These are phyloP conservation scores for Aureobasidium melanogenum DNA, from an alignment of 2,329 filamentous ascomycete genomes.

Conservation along the genomic window DNA sequence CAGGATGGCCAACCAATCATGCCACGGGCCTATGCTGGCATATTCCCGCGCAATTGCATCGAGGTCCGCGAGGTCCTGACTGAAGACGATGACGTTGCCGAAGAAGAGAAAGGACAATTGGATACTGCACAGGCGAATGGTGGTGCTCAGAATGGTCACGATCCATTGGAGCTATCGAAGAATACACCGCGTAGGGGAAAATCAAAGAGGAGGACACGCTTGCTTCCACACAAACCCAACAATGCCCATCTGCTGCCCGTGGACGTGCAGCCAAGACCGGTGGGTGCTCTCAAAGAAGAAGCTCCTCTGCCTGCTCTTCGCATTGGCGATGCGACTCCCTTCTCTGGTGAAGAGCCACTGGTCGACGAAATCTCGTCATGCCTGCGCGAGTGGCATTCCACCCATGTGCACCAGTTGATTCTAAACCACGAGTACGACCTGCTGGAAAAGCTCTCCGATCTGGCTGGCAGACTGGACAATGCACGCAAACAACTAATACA, in stretches of 20 bases:
- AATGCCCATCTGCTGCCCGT: constrained; percentile 5
- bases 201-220: background rate
- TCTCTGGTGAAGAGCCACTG: constrained; percentile 76
- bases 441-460: constrained; percentile 69
- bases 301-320: constrained; percentile 96
- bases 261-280: constrained; percentile 44
- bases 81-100: constrained; percentile 38
- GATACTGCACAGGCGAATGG: background rate
- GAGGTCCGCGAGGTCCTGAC: constrained; percentile 89
- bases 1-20: constrained; percentile 89
- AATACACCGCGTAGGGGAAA: background rate
- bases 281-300: constrained; percentile 64
- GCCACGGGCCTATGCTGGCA: constrained; percentile 94
- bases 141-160: background rate
- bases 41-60: constrained; percentile 90
- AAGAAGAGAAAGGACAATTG: constrained; percentile 12
- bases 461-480: constrained; percentile 76
- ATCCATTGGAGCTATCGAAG: background rate
- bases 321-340: constrained; percentile 93
- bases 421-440: constrained; percentile 72
- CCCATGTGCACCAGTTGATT: constrained; percentile 85
- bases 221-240: background rate
- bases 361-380: constrained; percentile 98
- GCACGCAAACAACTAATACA: constrained; percentile 85
- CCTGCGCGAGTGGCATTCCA: constrained; percentile 95